A percentile compares a stretch with the other conserved stretches of the same genome.
phyloP scores from a whole-genome alignment of 305 asterid species.

The Fraxinus baroniana region DNA sequence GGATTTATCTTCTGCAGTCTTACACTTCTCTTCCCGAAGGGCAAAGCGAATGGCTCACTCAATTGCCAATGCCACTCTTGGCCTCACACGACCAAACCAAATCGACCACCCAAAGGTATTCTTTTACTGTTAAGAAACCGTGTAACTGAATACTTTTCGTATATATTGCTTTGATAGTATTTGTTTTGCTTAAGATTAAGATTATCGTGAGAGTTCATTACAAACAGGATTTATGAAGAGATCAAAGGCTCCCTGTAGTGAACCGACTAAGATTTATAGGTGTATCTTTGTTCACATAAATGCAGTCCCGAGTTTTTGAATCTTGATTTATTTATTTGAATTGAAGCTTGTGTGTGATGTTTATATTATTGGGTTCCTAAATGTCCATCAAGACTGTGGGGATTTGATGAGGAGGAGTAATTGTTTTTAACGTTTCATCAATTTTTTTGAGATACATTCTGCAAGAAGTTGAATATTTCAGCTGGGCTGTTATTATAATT shows the following conservation, averaged over 20 bases:
- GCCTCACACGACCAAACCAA: conserved; percentile 69
- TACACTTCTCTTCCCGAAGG: conserved; percentile 34
- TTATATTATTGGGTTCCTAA: background rate
- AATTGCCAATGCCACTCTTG: conserved; percentile 79
- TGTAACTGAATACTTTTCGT: background rate
- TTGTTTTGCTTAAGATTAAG: conserved; percentile 13
- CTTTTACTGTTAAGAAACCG: background rate
- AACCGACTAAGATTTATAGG: background rate
- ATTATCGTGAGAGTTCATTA: background rate
- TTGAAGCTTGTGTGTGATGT: background rate
- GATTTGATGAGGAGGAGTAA: background rate
- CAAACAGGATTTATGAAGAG: conserved; percentile 35
- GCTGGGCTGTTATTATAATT: background rate
- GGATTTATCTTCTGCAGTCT: conserved; percentile 27
- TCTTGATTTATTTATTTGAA: conserved; percentile 32
- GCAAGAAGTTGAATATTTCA: background rate
- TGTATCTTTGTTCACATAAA: background rate
- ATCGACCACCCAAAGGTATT: conserved; percentile 68
- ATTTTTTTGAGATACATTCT: background rate
- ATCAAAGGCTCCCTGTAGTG: conserved; percentile 1
- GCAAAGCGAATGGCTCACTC: conserved; percentile 66
- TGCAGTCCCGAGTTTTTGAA: conserved; percentile 15
- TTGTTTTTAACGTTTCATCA: background rate
- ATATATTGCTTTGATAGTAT: background rate
- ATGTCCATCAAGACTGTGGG: background rate